These are phyloP conservation scores for Epicoccum sorghinum DNA, from an alignment of 2,329 filamentous ascomycete genomes.

Conservation along the genomic window DNA sequence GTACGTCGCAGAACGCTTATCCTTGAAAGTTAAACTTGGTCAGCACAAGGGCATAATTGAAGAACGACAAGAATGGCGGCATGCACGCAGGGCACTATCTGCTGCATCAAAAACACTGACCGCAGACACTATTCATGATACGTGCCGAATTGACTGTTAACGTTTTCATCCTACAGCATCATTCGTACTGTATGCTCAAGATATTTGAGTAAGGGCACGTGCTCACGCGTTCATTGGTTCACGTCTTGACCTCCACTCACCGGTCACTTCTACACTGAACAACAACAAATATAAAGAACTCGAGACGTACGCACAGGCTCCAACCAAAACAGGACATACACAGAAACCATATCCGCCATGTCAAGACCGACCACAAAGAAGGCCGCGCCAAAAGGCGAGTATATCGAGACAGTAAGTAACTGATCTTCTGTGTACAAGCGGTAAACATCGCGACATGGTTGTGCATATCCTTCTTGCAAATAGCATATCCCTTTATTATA, in stretches of 20 bases:
- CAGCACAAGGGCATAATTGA: too few relatives aligned
- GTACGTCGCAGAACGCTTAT: too few relatives aligned
- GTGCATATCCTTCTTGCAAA: too few relatives aligned
- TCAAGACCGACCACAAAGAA: conserved; percentile 59
- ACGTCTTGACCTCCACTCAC: conserved; percentile 10
- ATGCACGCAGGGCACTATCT: too few relatives aligned
- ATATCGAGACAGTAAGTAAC: conserved; percentile 84
- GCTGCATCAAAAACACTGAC: too few relatives aligned
- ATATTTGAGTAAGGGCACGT: not conserved
- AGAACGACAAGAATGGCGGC: too few relatives aligned
- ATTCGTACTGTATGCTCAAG: not conserved
- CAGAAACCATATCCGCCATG: conserved; percentile 30
- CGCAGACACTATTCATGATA: too few relatives aligned
- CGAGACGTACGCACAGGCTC: not conserved
- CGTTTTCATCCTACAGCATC: too few relatives aligned
- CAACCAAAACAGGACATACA: not conserved
- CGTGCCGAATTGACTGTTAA: too few relatives aligned
- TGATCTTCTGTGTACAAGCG: not conserved
- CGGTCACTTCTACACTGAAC: conserved; percentile 4
- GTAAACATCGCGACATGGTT: not conserved
- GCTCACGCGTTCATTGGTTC: conserved; percentile 18
- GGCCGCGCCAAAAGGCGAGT: conserved; percentile 78
- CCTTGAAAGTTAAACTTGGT: too few relatives aligned
- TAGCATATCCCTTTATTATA: too few relatives aligned
- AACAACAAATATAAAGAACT: not conserved